phyloP scores from a whole-genome alignment of 1,284 basidiomycete species.

The Cutaneotrichosporon arboriforme region DNA sequence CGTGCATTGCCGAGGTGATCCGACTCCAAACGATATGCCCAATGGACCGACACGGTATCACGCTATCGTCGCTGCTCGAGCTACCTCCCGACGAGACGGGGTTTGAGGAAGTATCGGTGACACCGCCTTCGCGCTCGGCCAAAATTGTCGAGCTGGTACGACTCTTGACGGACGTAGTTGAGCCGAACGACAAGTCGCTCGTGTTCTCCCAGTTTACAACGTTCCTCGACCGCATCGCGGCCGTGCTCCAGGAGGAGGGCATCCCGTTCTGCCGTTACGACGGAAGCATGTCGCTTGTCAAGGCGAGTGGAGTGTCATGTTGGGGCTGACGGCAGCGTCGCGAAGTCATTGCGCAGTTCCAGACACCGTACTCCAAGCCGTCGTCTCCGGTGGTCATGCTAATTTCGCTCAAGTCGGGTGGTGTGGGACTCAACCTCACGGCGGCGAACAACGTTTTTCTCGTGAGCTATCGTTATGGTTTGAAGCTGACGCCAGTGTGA shows the following conservation, averaged over 20 bases:
- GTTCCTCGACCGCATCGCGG: constrained; percentile 72
- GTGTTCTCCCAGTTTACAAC: constrained; percentile 82
- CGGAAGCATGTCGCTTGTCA: constrained; percentile 69
- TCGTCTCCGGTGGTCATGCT: constrained; percentile 66
- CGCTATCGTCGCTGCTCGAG: constrained; percentile 60
- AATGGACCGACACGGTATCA: constrained; percentile 70
- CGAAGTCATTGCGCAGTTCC: constrained; percentile 69
- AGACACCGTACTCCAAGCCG: constrained; percentile 55
- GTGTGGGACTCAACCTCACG: constrained; percentile 79
- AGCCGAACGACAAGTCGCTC: constrained; percentile 65
- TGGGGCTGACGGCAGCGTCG: constrained; percentile 51
- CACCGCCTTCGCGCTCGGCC: constrained; percentile 56
- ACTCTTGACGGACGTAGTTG: constrained; percentile 60
- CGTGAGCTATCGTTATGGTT: constrained; percentile 52
- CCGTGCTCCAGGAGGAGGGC: constrained; percentile 60
- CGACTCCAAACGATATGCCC: constrained; percentile 67
- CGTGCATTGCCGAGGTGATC: constrained; percentile 57
- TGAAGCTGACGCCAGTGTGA: constrained; percentile 51
- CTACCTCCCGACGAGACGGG: constrained; percentile 53
- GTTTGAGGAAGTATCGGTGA: constrained; percentile 15
- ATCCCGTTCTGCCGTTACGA: constrained; percentile 74
- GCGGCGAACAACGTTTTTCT: constrained; percentile 84
- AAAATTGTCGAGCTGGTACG: constrained; percentile 75
- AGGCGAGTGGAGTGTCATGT: constrained; percentile 27
- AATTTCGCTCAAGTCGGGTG: constrained; percentile 71